Percentiles rank a stretch among this genome's conserved stretches.
These are phyloP conservation scores for Candida andamanensis DNA, from an alignment of 805 yeast genomes.

Conservation along the genomic window DNA sequence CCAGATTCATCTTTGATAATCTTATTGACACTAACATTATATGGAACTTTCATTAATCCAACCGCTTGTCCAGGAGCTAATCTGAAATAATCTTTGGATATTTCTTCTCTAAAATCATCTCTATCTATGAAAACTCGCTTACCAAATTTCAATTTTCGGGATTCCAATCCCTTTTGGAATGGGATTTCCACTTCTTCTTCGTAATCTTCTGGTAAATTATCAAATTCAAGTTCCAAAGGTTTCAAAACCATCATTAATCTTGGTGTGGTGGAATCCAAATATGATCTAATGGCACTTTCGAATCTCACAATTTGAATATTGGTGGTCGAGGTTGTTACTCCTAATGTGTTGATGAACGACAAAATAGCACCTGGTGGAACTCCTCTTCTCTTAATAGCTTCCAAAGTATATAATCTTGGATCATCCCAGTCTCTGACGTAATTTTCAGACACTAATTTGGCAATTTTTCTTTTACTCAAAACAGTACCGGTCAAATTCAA, in stretches of 20 bases:
- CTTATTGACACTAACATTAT: conserved; percentile 64
- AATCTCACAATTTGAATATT: conserved; percentile 87
- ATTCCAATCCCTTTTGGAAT: conserved; percentile 81
- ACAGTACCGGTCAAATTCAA: conserved; percentile 92
- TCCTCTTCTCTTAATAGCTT: conserved; percentile 94
- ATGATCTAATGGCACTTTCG: conserved; percentile 83
- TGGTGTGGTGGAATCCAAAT: conserved; percentile 86
- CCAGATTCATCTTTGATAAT: conserved; percentile 46
- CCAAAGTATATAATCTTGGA: conserved; percentile 92
- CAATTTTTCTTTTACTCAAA: conserved; percentile 92
- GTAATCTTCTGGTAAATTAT: conserved; percentile 67
- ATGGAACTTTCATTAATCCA: conserved; percentile 89
- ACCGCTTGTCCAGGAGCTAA: conserved; percentile 92
- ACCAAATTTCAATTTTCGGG: conserved; percentile 66
- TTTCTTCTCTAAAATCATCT: conserved; percentile 67
- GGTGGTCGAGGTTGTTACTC: conserved; percentile 91
- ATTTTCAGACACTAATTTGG: conserved; percentile 77
- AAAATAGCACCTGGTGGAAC: conserved; percentile 98
- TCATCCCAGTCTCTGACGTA: conserved; percentile 97
- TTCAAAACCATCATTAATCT: conserved; percentile 89
- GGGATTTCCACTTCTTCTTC: conserved; percentile 73
- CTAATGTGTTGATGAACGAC: conserved; percentile 87
- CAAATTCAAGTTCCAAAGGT: conserved; percentile 80
- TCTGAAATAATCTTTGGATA: conserved; percentile 78
- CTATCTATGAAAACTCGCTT: conserved; percentile 81